These are phyloP conservation scores for Aspergillus sergii DNA, from an alignment of 2,329 filamentous ascomycete genomes.

Conservation along the genomic window DNA sequence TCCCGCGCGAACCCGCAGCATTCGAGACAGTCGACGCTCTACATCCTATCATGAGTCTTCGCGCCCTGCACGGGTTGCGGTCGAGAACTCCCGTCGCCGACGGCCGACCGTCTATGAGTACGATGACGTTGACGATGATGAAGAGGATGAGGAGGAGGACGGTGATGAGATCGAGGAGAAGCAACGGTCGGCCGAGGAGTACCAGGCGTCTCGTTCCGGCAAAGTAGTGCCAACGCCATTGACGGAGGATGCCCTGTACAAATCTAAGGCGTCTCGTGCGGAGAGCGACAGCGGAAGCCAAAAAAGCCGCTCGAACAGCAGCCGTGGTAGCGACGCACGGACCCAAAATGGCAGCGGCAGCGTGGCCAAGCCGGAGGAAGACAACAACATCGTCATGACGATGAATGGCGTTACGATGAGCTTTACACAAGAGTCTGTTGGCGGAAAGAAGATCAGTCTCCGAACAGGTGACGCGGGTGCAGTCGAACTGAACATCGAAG, in stretches of 20 bases:
- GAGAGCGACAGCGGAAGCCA: conserved; percentile 45
- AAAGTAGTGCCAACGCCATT: conserved; percentile 29
- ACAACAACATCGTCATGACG: conserved; percentile 42
- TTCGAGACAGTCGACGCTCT: conserved; percentile 30
- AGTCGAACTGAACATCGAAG: conserved; percentile 43
- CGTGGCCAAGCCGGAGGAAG: conserved; percentile 37
- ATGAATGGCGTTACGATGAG: conserved; percentile 45
- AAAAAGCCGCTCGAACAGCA: conserved; percentile 45
- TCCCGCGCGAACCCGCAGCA: conserved; percentile 39
- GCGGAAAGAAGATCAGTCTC: conserved; percentile 43
- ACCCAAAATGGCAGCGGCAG: conserved; percentile 37
- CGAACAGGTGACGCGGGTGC: conserved; percentile 41
- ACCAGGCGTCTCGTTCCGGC: conserved; percentile 39
- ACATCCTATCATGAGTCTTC: conserved; percentile 36
- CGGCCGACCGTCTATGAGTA: conserved; percentile 36
- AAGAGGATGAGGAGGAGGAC: conserved; percentile 17
- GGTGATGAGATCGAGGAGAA: conserved; percentile 39
- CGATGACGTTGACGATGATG: conserved; percentile 21
- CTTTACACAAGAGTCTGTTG: conserved; percentile 39
- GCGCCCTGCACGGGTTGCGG: conserved; percentile 34
- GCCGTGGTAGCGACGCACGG: conserved; percentile 40
- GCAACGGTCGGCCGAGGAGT: conserved; percentile 41
- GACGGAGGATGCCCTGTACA: conserved; percentile 38
- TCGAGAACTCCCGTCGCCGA: conserved; percentile 39
- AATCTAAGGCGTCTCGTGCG: conserved; percentile 32